Evolutionary conservation across 257 asterid genomes (phyloP), one percentile per base, ranked within the genome.

Genomic region (Solanum raphanifolium): DNA sequence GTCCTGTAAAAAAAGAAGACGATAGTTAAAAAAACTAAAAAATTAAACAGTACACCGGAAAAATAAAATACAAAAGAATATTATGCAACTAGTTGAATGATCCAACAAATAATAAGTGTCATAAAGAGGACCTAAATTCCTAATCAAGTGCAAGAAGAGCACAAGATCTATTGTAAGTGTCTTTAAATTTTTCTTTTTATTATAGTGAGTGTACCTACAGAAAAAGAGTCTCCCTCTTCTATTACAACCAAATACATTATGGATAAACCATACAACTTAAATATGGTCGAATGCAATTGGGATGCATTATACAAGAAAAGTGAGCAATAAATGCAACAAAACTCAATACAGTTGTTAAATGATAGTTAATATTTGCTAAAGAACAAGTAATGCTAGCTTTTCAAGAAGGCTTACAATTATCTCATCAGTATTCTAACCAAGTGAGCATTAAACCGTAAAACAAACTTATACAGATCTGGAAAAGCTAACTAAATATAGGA

Each of bases 1-100:
- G 87, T 95, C 98, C 99, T 97, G 98, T 84, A 90, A 79, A 74
- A 48, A 25, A 31, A 78, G 27, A 48, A 21, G 27, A 15, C 6
- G 6, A 66, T 85, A 21, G 52, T 39, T 85, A 66, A 38, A 39
- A 41, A 48, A 74, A 74, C 41, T 81, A 1, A 48, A 81, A 23
- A 74, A 23, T 36, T 25, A 29, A 81, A 27, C 58, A 46, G 39
- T 36, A 25, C 20, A 3, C n/a, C 13, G 4, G 38, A 21, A 65
- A 62, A 29, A 36, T 84, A 39, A 65, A 15, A 60, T 32, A 62
- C n/a, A 68, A 66, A 65, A 27, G 62, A 85, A 84, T 65, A 84
- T 43, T 43, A 29, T 3, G 29, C 69, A 29, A 43, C 39, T 65
- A 46, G 85, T 81, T 29, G 25, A 81, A 81, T 25, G 36, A 78